Evolutionary conservation across 495 filamentous ascomycete genomes (phyloP).

Genomic region (Cercophora samala): DNA sequence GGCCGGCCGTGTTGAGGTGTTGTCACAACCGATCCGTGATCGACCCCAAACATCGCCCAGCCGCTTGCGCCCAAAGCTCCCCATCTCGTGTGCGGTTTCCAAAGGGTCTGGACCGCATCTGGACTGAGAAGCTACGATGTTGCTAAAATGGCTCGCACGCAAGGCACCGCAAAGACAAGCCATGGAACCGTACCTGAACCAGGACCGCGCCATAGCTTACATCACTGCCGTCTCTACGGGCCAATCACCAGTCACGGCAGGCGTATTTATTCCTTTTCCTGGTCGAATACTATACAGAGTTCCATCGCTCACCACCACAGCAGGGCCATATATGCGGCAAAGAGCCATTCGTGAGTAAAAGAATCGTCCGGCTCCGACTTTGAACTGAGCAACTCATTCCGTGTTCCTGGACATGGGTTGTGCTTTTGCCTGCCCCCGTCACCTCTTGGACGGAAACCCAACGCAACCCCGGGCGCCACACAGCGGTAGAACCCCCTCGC

Average conservation of each 20-base stretch:
- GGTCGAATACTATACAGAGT: background rate
- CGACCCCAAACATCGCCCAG: background rate
- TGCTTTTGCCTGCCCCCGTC: background rate
- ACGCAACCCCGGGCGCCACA: slow-evolving; percentile 8
- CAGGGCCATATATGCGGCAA: background rate
- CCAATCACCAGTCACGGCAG: background rate
- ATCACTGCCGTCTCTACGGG: background rate
- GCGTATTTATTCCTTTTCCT: background rate
- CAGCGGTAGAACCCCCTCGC: slow-evolving; percentile 2
- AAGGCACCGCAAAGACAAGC: background rate
- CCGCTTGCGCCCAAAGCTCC: background rate
- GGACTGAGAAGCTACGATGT: background rate
- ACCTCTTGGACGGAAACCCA: background rate
- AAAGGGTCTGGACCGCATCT: background rate
- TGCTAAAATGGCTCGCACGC: background rate
- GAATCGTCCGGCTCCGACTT: background rate
- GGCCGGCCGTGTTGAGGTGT: background rate
- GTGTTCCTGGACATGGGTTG: too few relatives aligned
- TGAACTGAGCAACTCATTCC: too few relatives aligned
- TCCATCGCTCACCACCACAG: background rate
- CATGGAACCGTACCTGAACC: background rate
- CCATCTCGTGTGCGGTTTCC: background rate
- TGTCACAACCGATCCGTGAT: background rate
- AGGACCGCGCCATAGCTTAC: background rate
- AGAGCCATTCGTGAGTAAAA: background rate